Evolutionary conservation across 23 red algal genomes (phyloP).

Genomic region (Gracilaria gracilis): DNA sequence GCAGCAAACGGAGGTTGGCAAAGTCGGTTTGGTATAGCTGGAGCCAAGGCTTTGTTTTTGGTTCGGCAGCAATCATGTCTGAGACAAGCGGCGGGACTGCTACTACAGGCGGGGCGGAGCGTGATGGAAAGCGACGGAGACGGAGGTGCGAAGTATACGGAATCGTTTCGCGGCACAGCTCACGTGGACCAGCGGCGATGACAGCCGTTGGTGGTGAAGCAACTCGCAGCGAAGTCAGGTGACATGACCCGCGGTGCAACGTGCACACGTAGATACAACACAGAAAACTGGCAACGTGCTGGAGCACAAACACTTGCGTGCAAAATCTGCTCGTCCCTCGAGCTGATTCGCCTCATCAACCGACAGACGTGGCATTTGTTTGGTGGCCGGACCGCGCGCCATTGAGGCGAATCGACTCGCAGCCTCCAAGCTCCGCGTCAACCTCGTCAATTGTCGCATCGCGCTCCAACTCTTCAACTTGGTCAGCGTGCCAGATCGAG

Average conservation of each 20-base stretch:
- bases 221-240: too few relatives aligned
- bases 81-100: neutral
- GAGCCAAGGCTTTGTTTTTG: conserved; percentile 46
- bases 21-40: conserved; percentile 63
- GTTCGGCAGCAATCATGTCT: neutral
- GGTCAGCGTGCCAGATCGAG: neutral
- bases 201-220: too few relatives aligned
- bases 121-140: too few relatives aligned
- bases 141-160: too few relatives aligned
- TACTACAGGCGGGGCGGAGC: too few relatives aligned
- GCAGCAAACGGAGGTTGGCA: conserved; percentile 15
- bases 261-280: too few relatives aligned
- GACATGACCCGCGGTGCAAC: too few relatives aligned
- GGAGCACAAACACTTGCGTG: too few relatives aligned
- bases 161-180: too few relatives aligned
- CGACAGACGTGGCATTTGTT: neutral
- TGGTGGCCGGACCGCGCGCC: neutral
- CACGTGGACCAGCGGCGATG: too few relatives aligned
- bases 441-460: neutral
- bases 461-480: neutral
- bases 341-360: neutral
- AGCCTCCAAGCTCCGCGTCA: neutral
- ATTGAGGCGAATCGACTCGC: neutral
- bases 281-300: too few relatives aligned
- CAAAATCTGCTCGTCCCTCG: neutral